Evolutionary conservation across 1,284 basidiomycete genomes (phyloP).

Genomic region (Trametes sp.): DNA sequence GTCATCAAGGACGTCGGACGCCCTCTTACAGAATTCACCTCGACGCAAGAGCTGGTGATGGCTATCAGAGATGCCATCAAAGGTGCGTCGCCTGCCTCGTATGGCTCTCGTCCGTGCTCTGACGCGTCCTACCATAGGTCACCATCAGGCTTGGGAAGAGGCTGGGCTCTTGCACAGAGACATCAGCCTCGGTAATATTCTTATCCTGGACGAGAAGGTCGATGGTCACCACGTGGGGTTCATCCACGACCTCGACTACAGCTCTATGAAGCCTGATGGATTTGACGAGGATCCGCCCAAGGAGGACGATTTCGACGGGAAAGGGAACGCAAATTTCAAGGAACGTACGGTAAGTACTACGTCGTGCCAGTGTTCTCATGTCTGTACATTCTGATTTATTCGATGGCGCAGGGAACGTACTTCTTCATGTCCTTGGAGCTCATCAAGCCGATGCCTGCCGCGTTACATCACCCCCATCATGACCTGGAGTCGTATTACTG

Average conservation of each 20-base stretch:
- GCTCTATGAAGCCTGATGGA: background rate
- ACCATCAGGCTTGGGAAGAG: constrained; percentile 5
- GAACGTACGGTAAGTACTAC: background rate
- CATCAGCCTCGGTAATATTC: constrained; percentile 19
- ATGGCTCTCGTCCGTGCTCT: background rate
- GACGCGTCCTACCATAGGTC: background rate
- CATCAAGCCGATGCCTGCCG: background rate
- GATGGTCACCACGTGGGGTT: constrained; percentile 2
- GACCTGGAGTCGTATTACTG: constrained; percentile 27
- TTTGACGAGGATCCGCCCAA: background rate
- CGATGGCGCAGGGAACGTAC: constrained; percentile 20
- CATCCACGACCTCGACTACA: constrained; percentile 26
- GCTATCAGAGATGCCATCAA: constrained; percentile 25
- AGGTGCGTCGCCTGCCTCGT: constrained; percentile 10
- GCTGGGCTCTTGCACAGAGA: constrained; percentile 19
- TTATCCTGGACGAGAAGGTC: constrained; percentile 5
- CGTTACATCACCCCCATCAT: constrained; percentile 1
- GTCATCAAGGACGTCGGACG: constrained; percentile 24
- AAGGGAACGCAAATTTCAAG: background rate
- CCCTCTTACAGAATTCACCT: constrained; percentile 18
- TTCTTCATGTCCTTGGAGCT: constrained; percentile 23
- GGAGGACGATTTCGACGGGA: background rate
- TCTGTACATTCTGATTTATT: background rate
- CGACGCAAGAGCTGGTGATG: constrained; percentile 16
- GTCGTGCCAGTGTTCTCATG: background rate